Conservation (phyloP, 2,329 filamentous ascomycete species). For the Lecanosticta acicola region DNA sequence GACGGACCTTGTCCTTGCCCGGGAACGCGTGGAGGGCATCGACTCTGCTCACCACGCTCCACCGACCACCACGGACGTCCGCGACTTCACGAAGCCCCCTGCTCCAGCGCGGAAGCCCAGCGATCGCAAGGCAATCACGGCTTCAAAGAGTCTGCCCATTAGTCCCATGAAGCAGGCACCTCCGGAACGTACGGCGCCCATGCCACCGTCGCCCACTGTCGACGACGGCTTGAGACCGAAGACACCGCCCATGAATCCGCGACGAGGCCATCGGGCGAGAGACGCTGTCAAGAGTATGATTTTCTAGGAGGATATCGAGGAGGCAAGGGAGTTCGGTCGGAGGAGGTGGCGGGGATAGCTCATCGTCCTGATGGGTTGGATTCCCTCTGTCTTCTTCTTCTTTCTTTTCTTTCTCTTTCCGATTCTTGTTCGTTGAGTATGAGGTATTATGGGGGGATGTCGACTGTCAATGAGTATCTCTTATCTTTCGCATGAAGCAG, state of each 20-base stretch:
- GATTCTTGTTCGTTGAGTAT: background rate
- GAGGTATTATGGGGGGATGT: background rate
- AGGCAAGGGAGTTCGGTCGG: background rate
- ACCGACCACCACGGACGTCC: constrained; percentile 13
- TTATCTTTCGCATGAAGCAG: background rate
- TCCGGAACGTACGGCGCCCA: constrained; percentile 12
- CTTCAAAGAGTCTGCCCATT: constrained; percentile 23
- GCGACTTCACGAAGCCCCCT: constrained; percentile 28
- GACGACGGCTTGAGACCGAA: constrained; percentile 19
- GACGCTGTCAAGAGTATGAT: constrained; percentile 38
- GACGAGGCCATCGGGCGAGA: constrained; percentile 27
- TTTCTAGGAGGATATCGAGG: constrained; percentile 23
- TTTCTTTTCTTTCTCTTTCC: background rate
- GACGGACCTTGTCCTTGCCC: constrained; percentile 55
- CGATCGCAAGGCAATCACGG: constrained; percentile 19
- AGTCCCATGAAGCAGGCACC: constrained; percentile 22
- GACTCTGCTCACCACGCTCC: constrained; percentile 1
- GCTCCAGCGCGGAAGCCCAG: constrained; percentile 15
- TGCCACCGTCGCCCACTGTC: constrained; percentile 10
- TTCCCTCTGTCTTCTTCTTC: background rate
- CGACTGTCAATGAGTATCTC: background rate
- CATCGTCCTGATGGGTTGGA: background rate
- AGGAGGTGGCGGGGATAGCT: background rate
- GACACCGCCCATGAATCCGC: constrained; percentile 31
- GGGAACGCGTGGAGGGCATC: constrained; percentile 30